Base-by-base conservation (phyloP, 495 filamentous ascomycete species). In the Penicillium malachiteum region DNA sequence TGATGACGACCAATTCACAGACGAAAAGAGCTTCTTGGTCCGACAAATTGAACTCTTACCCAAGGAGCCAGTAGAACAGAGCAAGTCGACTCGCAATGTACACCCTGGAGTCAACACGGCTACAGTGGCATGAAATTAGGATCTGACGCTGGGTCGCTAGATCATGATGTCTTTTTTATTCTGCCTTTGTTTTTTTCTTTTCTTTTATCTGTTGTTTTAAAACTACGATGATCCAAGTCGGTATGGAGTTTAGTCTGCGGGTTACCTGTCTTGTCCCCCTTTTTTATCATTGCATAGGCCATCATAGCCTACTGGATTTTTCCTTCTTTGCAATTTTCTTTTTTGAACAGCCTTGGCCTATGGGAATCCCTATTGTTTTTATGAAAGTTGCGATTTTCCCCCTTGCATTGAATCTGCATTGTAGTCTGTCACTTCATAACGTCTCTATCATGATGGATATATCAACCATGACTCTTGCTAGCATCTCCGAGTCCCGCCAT, bases 1-100 rank as follows among this genome's bases (percentile, higher is more conserved):
- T 9, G 95, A 99, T 47, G 95, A 99, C 69, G 95, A 97, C 66
- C 95, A 99, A 70, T 99, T 99, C 70, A 91, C 89, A 51, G 95
- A 99, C 64, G 95, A 99, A 81, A 89, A 96, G 67, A 91, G 90
- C 59, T 99, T 96, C 66, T 73, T 97, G 53, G 91, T 97, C 58
- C 92, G 94, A 69, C 92, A 96, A 70, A 96, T 99, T 56, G 83
- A 87, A 66, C 84, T 87, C 41, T 79, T 94, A 68, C 87, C 89
- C 8, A 75, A 84, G 30, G 81, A 81, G 51, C 87, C 87, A 10
- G 79, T 88, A 14, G 79, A 86, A 31, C 71, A 68, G 35, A 55
- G 57, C 30, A 71, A 67, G 21, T 63, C 71, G 18, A 42, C 63
- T 17, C 71, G 71, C 13, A 63, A 73, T 18, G 64, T 67, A 13